Percentiles rank a stretch among this genome's conserved stretches.
Evolutionary conservation across 306 rosid genomes (phyloP).

Genomic region (Rosa rugosa): DNA sequence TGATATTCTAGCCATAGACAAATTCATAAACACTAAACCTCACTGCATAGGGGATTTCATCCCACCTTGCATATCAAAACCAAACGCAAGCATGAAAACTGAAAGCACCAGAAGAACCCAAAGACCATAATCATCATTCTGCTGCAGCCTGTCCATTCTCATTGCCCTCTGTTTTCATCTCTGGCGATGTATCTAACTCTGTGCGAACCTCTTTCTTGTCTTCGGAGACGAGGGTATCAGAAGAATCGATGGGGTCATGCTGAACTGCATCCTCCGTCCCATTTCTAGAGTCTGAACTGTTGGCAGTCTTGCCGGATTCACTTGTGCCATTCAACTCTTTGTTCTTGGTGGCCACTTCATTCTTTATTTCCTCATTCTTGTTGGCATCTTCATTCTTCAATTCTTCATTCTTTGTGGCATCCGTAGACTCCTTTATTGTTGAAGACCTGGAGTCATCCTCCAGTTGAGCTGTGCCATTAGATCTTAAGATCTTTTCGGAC

Average conservation of each 20-base stretch:
- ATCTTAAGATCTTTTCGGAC: slow-evolving; percentile 26
- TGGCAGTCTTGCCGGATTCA: slow-evolving; percentile 24
- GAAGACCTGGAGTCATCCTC: slow-evolving; percentile 21
- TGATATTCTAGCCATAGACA: slow-evolving; percentile 36
- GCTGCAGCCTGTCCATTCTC: slow-evolving; percentile 60
- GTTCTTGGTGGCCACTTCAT: slow-evolving; percentile 32
- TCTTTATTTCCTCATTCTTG: neutral
- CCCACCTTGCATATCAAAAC: slow-evolving; percentile 2
- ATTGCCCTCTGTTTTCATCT: slow-evolving; percentile 48
- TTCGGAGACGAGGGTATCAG: slow-evolving; percentile 45
- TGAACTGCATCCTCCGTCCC: slow-evolving; percentile 39
- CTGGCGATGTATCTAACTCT: slow-evolving; percentile 61
- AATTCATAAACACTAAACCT: slow-evolving; percentile 27
- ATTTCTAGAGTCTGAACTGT: slow-evolving; percentile 26
- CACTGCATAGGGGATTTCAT: neutral
- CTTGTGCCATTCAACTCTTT: slow-evolving; percentile 36
- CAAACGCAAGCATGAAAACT: slow-evolving; percentile 21
- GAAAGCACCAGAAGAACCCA: slow-evolving; percentile 24
- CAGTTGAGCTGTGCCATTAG: slow-evolving; percentile 34
- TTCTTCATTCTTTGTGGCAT: neutral
- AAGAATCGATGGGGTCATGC: slow-evolving; percentile 62
- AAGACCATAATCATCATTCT: slow-evolving; percentile 39
- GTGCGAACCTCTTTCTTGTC: slow-evolving; percentile 45
- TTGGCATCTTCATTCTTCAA: neutral
- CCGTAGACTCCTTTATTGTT: slow-evolving; percentile 23